Evolutionary conservation across 805 yeast genomes (phyloP).

Genomic region (Lipomyces kockii): DNA sequence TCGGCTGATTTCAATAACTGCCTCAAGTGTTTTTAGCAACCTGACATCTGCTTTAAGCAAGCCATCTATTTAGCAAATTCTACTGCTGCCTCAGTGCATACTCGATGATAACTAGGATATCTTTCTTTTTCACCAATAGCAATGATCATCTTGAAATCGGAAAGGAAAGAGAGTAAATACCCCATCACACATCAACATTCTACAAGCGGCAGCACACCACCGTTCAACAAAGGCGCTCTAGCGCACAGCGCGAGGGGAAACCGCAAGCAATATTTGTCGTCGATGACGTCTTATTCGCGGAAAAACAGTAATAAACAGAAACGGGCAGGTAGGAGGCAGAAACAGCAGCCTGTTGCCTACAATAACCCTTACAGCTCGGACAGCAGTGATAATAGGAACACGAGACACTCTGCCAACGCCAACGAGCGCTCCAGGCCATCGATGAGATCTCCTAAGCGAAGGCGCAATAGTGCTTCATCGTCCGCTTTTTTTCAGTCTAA

Average conservation of each 20-base stretch:
- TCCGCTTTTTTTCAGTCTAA: slow-evolving; percentile 11
- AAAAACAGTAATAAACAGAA: slow-evolving; percentile 13
- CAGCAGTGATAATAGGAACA: slow-evolving; percentile 17
- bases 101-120: slow-evolving; percentile 32
- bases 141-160: slow-evolving; percentile 7
- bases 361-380: slow-evolving; percentile 32
- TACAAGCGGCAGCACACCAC: slow-evolving; percentile 1
- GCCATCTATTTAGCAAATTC: neutral
- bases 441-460: slow-evolving; percentile 14
- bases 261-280: neutral
- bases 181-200: neutral
- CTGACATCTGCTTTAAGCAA: neutral
- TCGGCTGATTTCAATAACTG: neutral
- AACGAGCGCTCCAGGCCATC: slow-evolving; percentile 4
- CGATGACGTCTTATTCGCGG: slow-evolving; percentile 9
- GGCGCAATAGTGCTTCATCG: slow-evolving; percentile 15
- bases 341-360: slow-evolving; percentile 21
- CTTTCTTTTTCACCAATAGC: slow-evolving; percentile 1
- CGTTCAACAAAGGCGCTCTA: neutral
- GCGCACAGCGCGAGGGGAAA: slow-evolving; percentile 4
- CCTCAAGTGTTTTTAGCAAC: neutral
- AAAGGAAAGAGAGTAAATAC: neutral
- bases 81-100: slow-evolving; percentile 4
- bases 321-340: slow-evolving; percentile 11
- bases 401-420: neutral